These are phyloP conservation scores for Penicillium sp. DNA, from an alignment of 2,329 filamentous ascomycete genomes.

Conservation along the genomic window DNA sequence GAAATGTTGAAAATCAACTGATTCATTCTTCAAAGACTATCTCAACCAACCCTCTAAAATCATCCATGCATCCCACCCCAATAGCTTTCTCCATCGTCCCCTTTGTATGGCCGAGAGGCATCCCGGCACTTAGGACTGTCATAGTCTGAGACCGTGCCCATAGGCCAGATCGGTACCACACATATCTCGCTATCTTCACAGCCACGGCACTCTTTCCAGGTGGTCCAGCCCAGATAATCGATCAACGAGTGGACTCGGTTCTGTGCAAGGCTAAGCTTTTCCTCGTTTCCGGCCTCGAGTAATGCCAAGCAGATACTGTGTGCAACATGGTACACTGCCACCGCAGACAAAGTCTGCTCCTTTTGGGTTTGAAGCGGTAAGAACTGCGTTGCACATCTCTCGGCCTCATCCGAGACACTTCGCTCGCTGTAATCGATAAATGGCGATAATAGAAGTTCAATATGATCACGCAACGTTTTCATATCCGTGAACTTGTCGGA, in stretches of 20 bases:
- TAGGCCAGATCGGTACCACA: slow-evolving; percentile 68
- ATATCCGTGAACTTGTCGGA: slow-evolving; percentile 31
- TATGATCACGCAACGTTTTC: slow-evolving; percentile 31
- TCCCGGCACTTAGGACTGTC: slow-evolving; percentile 52
- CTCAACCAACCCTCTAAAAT: too few relatives aligned
- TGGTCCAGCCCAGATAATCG: slow-evolving; percentile 61
- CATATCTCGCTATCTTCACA: slow-evolving; percentile 62
- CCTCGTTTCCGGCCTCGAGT: slow-evolving; percentile 25
- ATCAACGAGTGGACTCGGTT: slow-evolving; percentile 48
- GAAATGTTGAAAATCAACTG: slow-evolving; percentile 5
- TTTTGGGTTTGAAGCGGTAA: slow-evolving; percentile 25
- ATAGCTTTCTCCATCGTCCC: slow-evolving; percentile 29
- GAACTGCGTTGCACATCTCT: slow-evolving; percentile 42
- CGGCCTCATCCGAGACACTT: slow-evolving; percentile 30
- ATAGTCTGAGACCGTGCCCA: slow-evolving; percentile 60
- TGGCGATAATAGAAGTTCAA: slow-evolving; percentile 34
- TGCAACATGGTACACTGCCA: slow-evolving; percentile 36
- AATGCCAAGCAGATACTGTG: slow-evolving; percentile 39
- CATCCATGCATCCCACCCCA: slow-evolving; percentile 28
- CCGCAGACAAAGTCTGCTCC: slow-evolving; percentile 25
- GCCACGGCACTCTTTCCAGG: slow-evolving; percentile 61
- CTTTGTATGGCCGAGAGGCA: slow-evolving; percentile 24
- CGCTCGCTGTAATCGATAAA: slow-evolving; percentile 42
- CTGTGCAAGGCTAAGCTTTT: slow-evolving; percentile 30
- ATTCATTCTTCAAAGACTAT: too few relatives aligned